Base-by-base conservation (phyloP, 83 land plant species). In the Isoetes engelmannii region DNA sequence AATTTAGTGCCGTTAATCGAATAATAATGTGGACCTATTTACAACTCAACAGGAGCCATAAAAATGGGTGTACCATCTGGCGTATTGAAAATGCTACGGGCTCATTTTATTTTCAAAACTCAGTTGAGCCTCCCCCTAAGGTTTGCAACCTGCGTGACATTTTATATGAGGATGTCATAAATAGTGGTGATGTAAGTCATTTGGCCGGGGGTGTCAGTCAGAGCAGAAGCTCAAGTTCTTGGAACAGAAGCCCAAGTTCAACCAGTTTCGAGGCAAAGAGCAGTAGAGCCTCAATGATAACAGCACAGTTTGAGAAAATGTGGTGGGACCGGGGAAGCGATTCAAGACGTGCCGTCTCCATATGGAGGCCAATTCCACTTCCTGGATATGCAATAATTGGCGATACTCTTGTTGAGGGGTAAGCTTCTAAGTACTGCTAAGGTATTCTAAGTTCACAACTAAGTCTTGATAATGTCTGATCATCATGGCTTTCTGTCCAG, bases 241-340 rank as follows among this genome's bases (percentile, higher is more conserved):
- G 37, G 37, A 28, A 28, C 37, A 28, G 37, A 28, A 28, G 37
- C 37, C 37, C 37, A 28, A 28, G 37, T 28, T 28, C 37, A 28
- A 28, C 37, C 37, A 28, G 37, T 28, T 28, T 28, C 37, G 37
- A 28, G 37, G 37, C 37, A 28, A 28, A 28, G 37, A 28, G 2
- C 37, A 28, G 37, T 28, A 28, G 37, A 28, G 37, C 37, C 46
- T 65, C 55, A 8, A 6, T 57, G 9, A 79, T 94, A 53, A 95
- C 99, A 28, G 85, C 99, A 45, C 79, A 95, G 69, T 88, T 95
- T 74, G 97, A 95, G 61, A 78, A 89, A 57, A 82, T 95, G 47
- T 95, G 99, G 99, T 91, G 97, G 99, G 97, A 95, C 71, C 91
- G 82, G 69, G 99, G 94, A 44, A 75, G 79, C 70, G 97, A 95